Base-by-base conservation (phyloP, 371 early-diverging fungal genomes). In the Mycotypha africana region DNA sequence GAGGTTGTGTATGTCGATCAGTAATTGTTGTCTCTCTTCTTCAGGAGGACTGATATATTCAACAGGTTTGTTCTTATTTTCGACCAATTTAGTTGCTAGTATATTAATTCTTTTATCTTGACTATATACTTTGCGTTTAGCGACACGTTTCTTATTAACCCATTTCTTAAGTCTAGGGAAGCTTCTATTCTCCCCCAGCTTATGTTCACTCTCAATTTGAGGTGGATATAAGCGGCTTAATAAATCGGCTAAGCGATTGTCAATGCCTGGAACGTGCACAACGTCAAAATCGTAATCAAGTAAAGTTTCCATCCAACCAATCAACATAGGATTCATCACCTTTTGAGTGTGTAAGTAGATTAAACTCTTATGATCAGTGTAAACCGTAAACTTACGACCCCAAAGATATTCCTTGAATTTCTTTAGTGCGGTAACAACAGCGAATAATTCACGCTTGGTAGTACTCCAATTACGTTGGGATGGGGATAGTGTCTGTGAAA, bases 341-440 rank as follows among this genome's bases (percentile, higher is more conserved):
- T 45, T 43, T 35, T 67, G 62, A 8, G 51, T 47, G 14, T 53
- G 48, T 1, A 59, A 30, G 38, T 51, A 61, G 1, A 25, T 31
- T 0, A 62, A 38, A 16, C 51, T 52, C 0, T 45, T 38, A 38
- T 58, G 58, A 26, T 62, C 56, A 9, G 56, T 53, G 33, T 20
- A 51, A 0, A 58, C 14, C 1, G 46, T 56, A 42, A 68, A 59
- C 8, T 21, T 7, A 30, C 16, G n/a, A 11, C 60, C 64, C 56
- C 55, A 68, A 0, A 70, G 12, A 19, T 54, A 70, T n/a, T 48
- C 42, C 21, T 62, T 62, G 38, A 64, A 61, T 19, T 57, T 49
- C 5, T 48, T 44, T 1, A 68, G 31, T 0, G 58, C 53, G 36
- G 53, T 65, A 8, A 48, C 38, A 3, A 55, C 40, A n/a, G 43